phyloP scores from a whole-genome alignment of 1,284 basidiomycete species.

The Leccinum subrobustum region DNA sequence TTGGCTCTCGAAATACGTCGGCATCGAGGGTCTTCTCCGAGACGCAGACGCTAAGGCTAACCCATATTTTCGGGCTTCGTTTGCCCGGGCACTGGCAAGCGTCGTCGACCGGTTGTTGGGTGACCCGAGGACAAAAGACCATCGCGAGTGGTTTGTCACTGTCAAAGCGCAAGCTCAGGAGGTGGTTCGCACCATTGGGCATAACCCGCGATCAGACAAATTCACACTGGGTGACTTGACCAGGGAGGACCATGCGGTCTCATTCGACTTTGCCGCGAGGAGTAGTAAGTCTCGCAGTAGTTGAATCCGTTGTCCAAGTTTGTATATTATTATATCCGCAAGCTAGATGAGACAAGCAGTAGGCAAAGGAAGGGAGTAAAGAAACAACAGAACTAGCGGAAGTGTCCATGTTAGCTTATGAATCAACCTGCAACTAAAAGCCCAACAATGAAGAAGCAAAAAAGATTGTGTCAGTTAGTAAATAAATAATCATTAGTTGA shows the following conservation, averaged over 20 bases:
- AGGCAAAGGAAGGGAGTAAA: not conserved
- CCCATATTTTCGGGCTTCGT: slow-evolving; percentile 30
- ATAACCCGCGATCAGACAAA: slow-evolving; percentile 15
- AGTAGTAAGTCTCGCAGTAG: slow-evolving; percentile 27
- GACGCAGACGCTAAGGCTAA: slow-evolving; percentile 1
- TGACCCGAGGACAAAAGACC: slow-evolving; percentile 19
- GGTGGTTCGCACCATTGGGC: slow-evolving; percentile 12
- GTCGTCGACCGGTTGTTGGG: slow-evolving; percentile 16
- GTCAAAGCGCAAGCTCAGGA: slow-evolving; percentile 23
- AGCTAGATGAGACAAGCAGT: slow-evolving; percentile 10
- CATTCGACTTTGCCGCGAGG: slow-evolving; percentile 29
- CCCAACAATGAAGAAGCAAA: slow-evolving; percentile 4
- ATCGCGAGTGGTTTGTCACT: slow-evolving; percentile 19
- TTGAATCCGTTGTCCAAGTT: slow-evolving; percentile 8
- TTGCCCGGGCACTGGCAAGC: slow-evolving; percentile 24
- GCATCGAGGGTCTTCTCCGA: slow-evolving; percentile 33
- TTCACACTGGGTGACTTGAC: slow-evolving; percentile 15
- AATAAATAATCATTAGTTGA: not conserved
- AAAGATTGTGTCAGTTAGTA: not conserved
- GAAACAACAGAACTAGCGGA: not conserved
- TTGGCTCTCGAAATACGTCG: slow-evolving; percentile 50
- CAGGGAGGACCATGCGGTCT: slow-evolving; percentile 25
- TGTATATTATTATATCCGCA: slow-evolving; percentile 13
- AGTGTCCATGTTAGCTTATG: slow-evolving; percentile 11
- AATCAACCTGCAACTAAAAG: slow-evolving; percentile 1